Percentiles rank a stretch among this genome's conserved stretches.
These are phyloP conservation scores for Verticillium klebahnii DNA, from an alignment of 2,329 filamentous ascomycete species.

Conservation along the genomic window DNA sequence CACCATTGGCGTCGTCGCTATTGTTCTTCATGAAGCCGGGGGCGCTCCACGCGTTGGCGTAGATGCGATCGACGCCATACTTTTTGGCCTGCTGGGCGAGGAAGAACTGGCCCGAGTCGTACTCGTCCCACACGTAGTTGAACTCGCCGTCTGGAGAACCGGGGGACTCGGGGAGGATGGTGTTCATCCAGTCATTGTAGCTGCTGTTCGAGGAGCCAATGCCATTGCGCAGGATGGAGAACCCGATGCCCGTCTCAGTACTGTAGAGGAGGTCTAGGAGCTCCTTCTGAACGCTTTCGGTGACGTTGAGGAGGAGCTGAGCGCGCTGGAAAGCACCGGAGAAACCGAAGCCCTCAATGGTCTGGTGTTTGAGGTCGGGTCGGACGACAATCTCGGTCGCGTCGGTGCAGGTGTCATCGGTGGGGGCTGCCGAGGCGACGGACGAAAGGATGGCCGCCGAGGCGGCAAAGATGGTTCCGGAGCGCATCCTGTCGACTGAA, in stretches of 20 bases:
- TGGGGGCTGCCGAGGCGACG: neutral
- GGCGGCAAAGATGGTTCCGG: neutral
- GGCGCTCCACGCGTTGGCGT: conserved; percentile 46
- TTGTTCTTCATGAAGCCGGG: conserved; percentile 49
- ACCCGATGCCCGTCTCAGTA: conserved; percentile 14
- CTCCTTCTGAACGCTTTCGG: neutral
- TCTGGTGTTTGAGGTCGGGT: conserved; percentile 22
- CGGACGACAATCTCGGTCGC: conserved; percentile 2
- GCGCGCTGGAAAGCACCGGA: conserved; percentile 29
- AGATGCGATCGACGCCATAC: conserved; percentile 35
- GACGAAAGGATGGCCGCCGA: neutral
- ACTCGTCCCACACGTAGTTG: conserved; percentile 26
- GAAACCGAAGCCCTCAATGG: conserved; percentile 30
- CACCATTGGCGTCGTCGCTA: conserved; percentile 26
- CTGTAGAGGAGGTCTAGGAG: conserved; percentile 5
- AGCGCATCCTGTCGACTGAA: neutral
- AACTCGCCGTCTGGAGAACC: conserved; percentile 20
- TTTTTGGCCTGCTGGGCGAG: conserved; percentile 31
- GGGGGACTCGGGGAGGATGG: conserved; percentile 27
- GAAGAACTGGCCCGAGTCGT: conserved; percentile 34
- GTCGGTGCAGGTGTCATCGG: neutral
- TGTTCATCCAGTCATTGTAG: conserved; percentile 26
- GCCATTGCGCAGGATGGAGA: conserved; percentile 35
- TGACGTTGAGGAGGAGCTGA: conserved; percentile 12
- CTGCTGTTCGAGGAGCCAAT: conserved; percentile 31